A percentile compares a stretch with the other conserved stretches of the same genome.
Evolutionary conservation across 208 protist genomes (phyloP).

Genomic region (Vickermania spadyakhi): DNA sequence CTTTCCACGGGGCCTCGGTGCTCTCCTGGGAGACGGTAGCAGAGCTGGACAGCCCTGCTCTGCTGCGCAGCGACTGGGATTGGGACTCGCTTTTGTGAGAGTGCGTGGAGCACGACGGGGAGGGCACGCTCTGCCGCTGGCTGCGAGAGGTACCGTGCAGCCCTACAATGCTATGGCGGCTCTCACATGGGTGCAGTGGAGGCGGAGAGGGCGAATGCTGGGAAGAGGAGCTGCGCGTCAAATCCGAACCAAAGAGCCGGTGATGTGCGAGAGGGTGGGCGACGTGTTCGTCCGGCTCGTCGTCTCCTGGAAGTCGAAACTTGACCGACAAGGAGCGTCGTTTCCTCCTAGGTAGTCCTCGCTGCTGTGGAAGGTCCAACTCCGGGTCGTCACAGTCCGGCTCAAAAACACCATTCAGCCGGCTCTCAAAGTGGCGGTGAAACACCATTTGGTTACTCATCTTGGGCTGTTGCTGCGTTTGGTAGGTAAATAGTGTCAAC

Average conservation of each 20-base stretch:
- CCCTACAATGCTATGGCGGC: background rate
- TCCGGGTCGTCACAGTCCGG: too few species aligned
- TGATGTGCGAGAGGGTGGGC: conserved; percentile 10
- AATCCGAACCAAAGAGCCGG: conserved; percentile 9
- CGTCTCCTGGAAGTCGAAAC: background rate
- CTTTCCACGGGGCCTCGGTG: background rate
- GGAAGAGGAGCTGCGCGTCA: background rate
- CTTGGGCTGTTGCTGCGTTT: too few species aligned
- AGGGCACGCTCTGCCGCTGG: background rate
- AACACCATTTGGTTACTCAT: too few species aligned
- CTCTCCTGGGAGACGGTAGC: background rate
- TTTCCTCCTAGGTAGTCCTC: too few species aligned
- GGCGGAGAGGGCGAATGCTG: background rate
- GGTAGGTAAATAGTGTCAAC: too few species aligned
- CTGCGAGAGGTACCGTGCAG: background rate
- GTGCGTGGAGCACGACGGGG: background rate
- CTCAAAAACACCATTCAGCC: too few species aligned
- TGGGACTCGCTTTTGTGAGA: too few species aligned
- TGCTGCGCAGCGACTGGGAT: too few species aligned
- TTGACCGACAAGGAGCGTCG: background rate
- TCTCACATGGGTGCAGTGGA: background rate
- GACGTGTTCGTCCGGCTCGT: conserved; percentile 6
- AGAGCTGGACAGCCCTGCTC: too few species aligned
- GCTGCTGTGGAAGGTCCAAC: too few species aligned
- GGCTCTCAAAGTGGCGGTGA: too few species aligned